phyloP scores from a whole-genome alignment of 2,329 filamentous ascomycete species.

The Alternaria hordeiaustralica region DNA sequence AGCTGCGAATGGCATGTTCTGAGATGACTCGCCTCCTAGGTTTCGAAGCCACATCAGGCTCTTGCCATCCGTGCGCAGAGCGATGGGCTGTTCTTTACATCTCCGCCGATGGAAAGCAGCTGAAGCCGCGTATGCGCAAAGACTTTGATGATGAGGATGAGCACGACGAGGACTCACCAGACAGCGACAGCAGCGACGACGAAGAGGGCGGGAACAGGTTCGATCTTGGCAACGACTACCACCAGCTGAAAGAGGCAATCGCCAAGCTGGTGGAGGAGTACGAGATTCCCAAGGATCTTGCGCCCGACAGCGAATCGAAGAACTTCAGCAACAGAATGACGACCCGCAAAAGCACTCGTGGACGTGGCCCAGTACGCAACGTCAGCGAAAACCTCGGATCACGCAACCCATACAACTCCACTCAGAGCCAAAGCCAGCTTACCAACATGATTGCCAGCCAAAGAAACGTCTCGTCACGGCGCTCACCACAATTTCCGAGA shows the following conservation, averaged over 20 bases:
- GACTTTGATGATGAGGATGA: slow-evolving; percentile 69
- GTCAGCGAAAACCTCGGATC: slow-evolving; percentile 50
- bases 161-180: slow-evolving; percentile 65
- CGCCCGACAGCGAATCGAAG: slow-evolving; percentile 64
- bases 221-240: slow-evolving; percentile 79
- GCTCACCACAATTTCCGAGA: slow-evolving; percentile 46
- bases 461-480: slow-evolving; percentile 42
- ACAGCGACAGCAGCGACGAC: slow-evolving; percentile 58
- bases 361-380: slow-evolving; percentile 31
- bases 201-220: slow-evolving; percentile 52
- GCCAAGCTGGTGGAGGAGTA: slow-evolving; percentile 82
- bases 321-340: slow-evolving; percentile 76
- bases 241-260: slow-evolving; percentile 80
- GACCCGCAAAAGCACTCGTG: slow-evolving; percentile 44
- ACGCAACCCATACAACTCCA: slow-evolving; percentile 58
- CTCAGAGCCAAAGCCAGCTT: slow-evolving; percentile 43
- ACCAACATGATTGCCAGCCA: slow-evolving; percentile 48
- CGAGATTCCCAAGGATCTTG: slow-evolving; percentile 74
- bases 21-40: slow-evolving; percentile 74
- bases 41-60: slow-evolving; percentile 67
- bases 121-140: slow-evolving; percentile 76
- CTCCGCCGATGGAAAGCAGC: slow-evolving; percentile 71
- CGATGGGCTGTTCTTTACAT: slow-evolving; percentile 84
- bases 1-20: slow-evolving; percentile 70
- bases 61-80: slow-evolving; percentile 80